phyloP scores from a whole-genome alignment of 2,329 filamentous ascomycete species.

The Aureobasidium leucospermi region DNA sequence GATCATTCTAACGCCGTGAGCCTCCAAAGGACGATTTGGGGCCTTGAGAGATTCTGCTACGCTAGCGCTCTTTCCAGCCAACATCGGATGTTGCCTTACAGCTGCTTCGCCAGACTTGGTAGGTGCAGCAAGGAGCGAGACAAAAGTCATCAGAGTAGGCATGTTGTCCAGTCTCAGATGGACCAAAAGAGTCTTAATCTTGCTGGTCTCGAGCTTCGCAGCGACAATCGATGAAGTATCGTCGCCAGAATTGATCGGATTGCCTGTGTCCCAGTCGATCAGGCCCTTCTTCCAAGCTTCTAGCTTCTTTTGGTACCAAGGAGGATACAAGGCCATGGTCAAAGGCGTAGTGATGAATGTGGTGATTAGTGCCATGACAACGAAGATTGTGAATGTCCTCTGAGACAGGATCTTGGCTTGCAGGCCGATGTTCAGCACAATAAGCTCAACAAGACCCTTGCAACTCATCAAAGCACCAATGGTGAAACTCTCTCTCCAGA shows the following conservation, averaged over 20 bases:
- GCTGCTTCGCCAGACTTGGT: slow-evolving; percentile 33
- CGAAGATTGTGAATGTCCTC: slow-evolving; percentile 85
- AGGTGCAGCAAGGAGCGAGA: slow-evolving; percentile 63
- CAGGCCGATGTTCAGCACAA: slow-evolving; percentile 80
- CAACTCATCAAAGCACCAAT: slow-evolving; percentile 94
- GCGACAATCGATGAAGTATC: slow-evolving; percentile 29
- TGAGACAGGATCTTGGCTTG: slow-evolving; percentile 74
- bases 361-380: slow-evolving; percentile 85
- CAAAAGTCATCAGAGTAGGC: slow-evolving; percentile 71
- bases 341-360: slow-evolving; percentile 79
- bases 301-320: slow-evolving; percentile 67
- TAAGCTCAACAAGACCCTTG: slow-evolving; percentile 89
- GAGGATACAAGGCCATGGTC: slow-evolving; percentile 65
- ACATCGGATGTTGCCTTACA: slow-evolving; percentile 32
- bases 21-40: slow-evolving; percentile 51
- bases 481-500: slow-evolving; percentile 84
- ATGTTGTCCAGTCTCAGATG: slow-evolving; percentile 81
- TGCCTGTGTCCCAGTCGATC: slow-evolving; percentile 76
- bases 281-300: slow-evolving; percentile 73
- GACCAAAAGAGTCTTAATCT: slow-evolving; percentile 62
- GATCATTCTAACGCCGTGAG: slow-evolving; percentile 77
- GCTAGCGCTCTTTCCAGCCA: slow-evolving; percentile 20
- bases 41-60: not conserved
- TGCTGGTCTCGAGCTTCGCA: slow-evolving; percentile 42
- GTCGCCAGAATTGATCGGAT: slow-evolving; percentile 24